Evolutionary conservation across 495 filamentous ascomycete species (phyloP), one percentile per base, ranked within the genome.

Genomic region (Pseudotulostoma volvatum): DNA sequence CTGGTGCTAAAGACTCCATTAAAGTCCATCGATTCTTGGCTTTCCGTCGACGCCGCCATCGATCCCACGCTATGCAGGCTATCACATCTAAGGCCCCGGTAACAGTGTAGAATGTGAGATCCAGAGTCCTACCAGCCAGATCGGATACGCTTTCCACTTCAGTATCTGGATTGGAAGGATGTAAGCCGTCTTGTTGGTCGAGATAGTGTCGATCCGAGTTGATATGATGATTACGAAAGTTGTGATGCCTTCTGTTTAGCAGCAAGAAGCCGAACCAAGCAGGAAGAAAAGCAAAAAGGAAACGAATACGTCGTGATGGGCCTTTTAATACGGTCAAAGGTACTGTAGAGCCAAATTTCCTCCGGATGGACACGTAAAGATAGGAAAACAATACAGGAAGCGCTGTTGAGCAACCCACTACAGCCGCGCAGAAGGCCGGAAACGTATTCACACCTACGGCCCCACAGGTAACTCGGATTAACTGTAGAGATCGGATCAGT

Each of bases 31-130:
- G 59, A 11, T 60, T 57, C 23, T 48, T 44, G 16, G 49, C 32
- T 16, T 47, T 53, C 3, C 61, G 54, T 18, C 48, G 44, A 16
- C 42, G 47, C 18, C 40, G 44, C 52, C 56, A 60, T 31, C 56
- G 65, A 16, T 63, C 57, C 83, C 81, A 93, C 14, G 74, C 51
- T 39, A 76, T 67, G 34, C 72, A 77, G 37, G 79, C 56, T 7
- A 85, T 41, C 20, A 81, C 73, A 53, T 93, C 84, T 14, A 81
- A 51, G 31, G 87, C 86, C 46, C 84, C 71, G 7, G 74, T 74
- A 32, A 73, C 57, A n/a, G 79, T 72, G 51, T 90, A 88, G 23
- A 93, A 62, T 1, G 87, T 90, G 19, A 94, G 68, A 55, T 93
- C 85, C 49, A 95, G 67, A 8, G 85, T 92, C 39, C 76, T 74